phyloP scores from a whole-genome alignment of 768 basidiomycete species.

The Goffeauzyma gilvescens region DNA sequence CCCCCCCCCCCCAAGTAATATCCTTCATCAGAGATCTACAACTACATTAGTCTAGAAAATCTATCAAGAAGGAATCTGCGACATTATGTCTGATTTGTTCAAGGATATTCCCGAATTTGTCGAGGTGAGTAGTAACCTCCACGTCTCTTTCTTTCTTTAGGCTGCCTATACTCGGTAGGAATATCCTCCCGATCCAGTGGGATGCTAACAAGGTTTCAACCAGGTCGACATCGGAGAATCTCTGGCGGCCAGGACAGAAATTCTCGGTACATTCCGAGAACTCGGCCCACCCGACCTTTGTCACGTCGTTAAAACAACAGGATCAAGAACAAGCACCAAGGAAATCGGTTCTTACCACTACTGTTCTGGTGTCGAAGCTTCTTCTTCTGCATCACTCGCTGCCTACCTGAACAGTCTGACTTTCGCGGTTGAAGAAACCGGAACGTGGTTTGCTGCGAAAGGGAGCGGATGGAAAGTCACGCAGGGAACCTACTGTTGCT shows the following conservation, averaged over 20 bases:
- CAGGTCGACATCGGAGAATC: slow-evolving; percentile 71
- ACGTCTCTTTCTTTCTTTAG: background rate
- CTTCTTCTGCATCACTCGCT: slow-evolving; percentile 88
- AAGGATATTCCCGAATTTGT: slow-evolving; percentile 87
- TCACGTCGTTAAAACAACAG: slow-evolving; percentile 82
- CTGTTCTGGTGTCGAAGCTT: slow-evolving; percentile 87
- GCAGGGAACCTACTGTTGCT: slow-evolving; percentile 88
- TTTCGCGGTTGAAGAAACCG: slow-evolving; percentile 75
- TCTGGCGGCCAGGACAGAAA: slow-evolving; percentile 73
- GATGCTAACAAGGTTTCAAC: background rate
- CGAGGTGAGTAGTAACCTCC: slow-evolving; percentile 69
- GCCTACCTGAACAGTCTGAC: slow-evolving; percentile 98
- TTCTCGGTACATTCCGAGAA: slow-evolving; percentile 83
- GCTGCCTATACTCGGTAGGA: too few species aligned
- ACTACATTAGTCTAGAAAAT: too few species aligned
- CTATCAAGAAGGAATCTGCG: too few species aligned
- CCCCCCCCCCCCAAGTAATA: too few species aligned
- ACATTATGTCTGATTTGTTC: slow-evolving; percentile 35
- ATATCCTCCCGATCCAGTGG: too few species aligned
- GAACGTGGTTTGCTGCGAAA: slow-evolving; percentile 72
- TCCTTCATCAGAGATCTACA: too few species aligned
- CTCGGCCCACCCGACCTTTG: slow-evolving; percentile 93
- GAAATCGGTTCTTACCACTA: slow-evolving; percentile 97
- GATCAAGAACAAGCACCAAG: slow-evolving; percentile 50
- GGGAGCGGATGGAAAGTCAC: slow-evolving; percentile 71